Evolutionary conservation across 2,329 filamentous ascomycete species (phyloP), one percentile per base, ranked within the genome.

Genomic region (Colletotrichum sp.): DNA sequence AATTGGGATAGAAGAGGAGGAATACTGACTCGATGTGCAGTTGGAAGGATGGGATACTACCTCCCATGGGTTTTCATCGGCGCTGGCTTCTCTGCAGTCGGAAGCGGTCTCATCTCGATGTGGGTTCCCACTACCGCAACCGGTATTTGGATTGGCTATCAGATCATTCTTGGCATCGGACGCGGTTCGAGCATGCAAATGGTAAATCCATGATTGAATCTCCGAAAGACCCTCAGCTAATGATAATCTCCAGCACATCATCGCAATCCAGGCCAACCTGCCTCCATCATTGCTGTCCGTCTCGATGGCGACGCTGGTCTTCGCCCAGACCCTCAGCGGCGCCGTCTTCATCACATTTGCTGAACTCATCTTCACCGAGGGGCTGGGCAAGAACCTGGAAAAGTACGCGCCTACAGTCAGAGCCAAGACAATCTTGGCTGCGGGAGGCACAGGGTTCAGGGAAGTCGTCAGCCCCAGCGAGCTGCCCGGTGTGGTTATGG

Each of bases 121-220:
- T 79, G 86, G 7, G 78, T 80, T 8, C 76, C 82, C 9, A 74
- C 77, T n/a, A 83, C 82, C 5, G 38, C 76, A 2, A 72, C 78
- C 0, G 82, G 79, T 6, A 78, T 79, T 33, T 88, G 86, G 84
- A 84, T 89, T 29, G 87, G 86, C 3, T 89, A 86, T 74, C 87
- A 89, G 78, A 77, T 89, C 27, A 76, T 89, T 1, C 78, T 82
- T 4, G 89, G 88, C 4, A 75, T 87, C 13, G 72, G 72, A 2
- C 87, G 87, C 7, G 89, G 88, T 6, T 77, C 84, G 5, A 83
- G 79, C 16, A 80, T 87, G 57, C 87, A 90, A 77, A 82, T 88
- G 76, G 61, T 75, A 2, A 55, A 51, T 87, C 71, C 12, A 4
- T 27, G 16, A 2, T 18, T 21, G 21, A 15, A 16, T 5, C 8